phyloP scores from a whole-genome alignment of 441 rosid genomes.

The Capsella rubella region DNA sequence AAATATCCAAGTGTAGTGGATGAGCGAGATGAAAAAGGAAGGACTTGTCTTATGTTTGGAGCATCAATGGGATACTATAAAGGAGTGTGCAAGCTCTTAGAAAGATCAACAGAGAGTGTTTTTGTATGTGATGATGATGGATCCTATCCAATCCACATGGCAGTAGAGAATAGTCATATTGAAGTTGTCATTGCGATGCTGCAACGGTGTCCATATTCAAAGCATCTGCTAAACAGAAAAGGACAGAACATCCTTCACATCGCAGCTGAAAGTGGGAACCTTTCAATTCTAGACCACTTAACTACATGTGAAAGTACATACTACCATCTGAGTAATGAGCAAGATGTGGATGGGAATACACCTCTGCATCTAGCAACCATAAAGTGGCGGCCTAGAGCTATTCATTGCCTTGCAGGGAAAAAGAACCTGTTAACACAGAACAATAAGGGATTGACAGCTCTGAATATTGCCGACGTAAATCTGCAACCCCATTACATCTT shows the following conservation, averaged over 20 bases:
- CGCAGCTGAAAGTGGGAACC: conserved; percentile 1
- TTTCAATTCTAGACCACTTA: neutral
- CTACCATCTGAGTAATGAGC: neutral
- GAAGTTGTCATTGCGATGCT: neutral
- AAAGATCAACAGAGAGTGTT: neutral
- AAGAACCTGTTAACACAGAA: neutral
- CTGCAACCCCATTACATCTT: conserved; percentile 11
- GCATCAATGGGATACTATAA: neutral
- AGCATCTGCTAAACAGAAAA: neutral
- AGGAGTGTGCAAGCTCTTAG: conserved; percentile 18
- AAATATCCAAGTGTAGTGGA: neutral
- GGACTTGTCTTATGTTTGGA: conserved; percentile 28
- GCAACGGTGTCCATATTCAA: conserved; percentile 11
- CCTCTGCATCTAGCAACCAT: conserved; percentile 29
- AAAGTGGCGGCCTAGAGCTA: conserved; percentile 1
- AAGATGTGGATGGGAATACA: conserved; percentile 35
- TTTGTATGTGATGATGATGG: conserved; percentile 26
- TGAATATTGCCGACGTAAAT: conserved; percentile 2
- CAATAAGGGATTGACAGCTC: neutral
- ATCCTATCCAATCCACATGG: conserved; percentile 35
- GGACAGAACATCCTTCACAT: conserved; percentile 36
- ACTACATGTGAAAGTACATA: neutral
- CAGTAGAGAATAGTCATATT: neutral
- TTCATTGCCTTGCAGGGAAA: neutral
- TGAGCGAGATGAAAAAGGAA: neutral